These are phyloP conservation scores for Aspergillus tanneri DNA, from an alignment of 2,329 filamentous ascomycete species.

Conservation along the genomic window DNA sequence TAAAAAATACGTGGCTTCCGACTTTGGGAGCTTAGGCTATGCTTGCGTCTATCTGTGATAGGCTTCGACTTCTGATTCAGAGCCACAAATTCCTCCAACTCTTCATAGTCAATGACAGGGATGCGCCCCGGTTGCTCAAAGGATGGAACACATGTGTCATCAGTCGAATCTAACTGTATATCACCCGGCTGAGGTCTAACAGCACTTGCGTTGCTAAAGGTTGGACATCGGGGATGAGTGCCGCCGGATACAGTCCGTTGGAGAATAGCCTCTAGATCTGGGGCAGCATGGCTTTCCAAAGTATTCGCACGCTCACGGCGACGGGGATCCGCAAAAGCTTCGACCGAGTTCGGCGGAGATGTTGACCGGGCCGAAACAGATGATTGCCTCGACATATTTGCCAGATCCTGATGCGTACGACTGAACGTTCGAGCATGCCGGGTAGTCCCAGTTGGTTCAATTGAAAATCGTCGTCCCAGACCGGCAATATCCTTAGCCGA, in stretches of 20 bases:
- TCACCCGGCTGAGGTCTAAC: slow-evolving; percentile 51
- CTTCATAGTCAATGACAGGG: slow-evolving; percentile 85
- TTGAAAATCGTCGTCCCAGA: slow-evolving; percentile 40
- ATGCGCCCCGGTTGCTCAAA: slow-evolving; percentile 74
- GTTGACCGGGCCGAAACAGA: slow-evolving; percentile 63
- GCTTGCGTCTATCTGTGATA: slow-evolving; percentile 33
- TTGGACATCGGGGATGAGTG: slow-evolving; percentile 62
- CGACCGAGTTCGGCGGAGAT: slow-evolving; percentile 94
- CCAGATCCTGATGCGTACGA: slow-evolving; percentile 39
- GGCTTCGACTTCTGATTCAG: slow-evolving; percentile 55
- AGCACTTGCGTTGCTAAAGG: slow-evolving; percentile 58
- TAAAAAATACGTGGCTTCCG: slow-evolving; percentile 58
- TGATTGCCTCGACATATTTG: slow-evolving; percentile 46
- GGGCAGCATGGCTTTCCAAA: slow-evolving; percentile 58
- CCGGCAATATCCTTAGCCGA: slow-evolving; percentile 37
- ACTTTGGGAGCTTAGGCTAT: slow-evolving; percentile 52
- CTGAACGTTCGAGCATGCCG: slow-evolving; percentile 36
- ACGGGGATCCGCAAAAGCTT: slow-evolving; percentile 89
- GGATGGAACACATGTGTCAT: slow-evolving; percentile 85
- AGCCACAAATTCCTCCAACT: slow-evolving; percentile 85
- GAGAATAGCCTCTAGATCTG: slow-evolving; percentile 59
- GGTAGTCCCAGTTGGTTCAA: slow-evolving; percentile 42
- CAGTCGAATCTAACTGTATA: slow-evolving; percentile 33
- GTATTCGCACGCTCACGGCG: slow-evolving; percentile 75
- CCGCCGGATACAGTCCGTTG: slow-evolving; percentile 70